Percentiles rank a stretch among this genome's conserved stretches.
Evolutionary conservation across 805 yeast species (phyloP).

Genomic region (Hanseniaspora pseudoguilliermondii): DNA sequence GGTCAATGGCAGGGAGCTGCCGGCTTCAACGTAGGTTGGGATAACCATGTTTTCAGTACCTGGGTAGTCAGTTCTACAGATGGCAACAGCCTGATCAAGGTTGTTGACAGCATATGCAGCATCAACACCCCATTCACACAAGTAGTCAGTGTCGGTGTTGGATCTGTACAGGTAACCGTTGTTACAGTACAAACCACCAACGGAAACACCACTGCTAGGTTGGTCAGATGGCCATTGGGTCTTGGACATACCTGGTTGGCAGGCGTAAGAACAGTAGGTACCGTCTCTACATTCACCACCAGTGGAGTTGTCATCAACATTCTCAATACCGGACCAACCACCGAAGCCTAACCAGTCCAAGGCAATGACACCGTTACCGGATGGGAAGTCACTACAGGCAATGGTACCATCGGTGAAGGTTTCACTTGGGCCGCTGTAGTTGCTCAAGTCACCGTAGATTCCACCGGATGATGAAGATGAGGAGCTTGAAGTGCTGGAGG

Average conservation of each 20-base stretch:
- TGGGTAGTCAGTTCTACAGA: slow-evolving; percentile 98
- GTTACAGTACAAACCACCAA: slow-evolving; percentile 86
- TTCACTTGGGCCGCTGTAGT: slow-evolving; percentile 36
- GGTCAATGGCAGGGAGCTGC: slow-evolving; percentile 51
- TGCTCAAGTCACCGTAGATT: slow-evolving; percentile 38
- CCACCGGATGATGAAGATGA: slow-evolving; percentile 24
- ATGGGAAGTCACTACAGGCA: slow-evolving; percentile 58
- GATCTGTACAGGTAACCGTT: slow-evolving; percentile 74
- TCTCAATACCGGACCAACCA: slow-evolving; percentile 65
- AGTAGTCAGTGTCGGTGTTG: slow-evolving; percentile 48
- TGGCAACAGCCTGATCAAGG: slow-evolving; percentile 55
- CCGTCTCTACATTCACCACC: slow-evolving; percentile 68
- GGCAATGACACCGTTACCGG: slow-evolving; percentile 72
- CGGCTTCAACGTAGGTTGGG: slow-evolving; percentile 73
- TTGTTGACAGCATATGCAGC: slow-evolving; percentile 58
- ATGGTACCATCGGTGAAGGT: slow-evolving; percentile 53
- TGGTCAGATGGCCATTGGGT: slow-evolving; percentile 91
- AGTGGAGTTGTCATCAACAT: slow-evolving; percentile 47
- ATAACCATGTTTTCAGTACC: slow-evolving; percentile 98
- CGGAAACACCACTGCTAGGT: slow-evolving; percentile 78
- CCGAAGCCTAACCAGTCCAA: slow-evolving; percentile 63
- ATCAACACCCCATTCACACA: slow-evolving; percentile 79
- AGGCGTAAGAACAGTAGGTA: slow-evolving; percentile 90
- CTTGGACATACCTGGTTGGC: slow-evolving; percentile 98
- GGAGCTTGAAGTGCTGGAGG: slow-evolving; percentile 24